Evolutionary conservation across 441 rosid genomes (phyloP), one percentile per base, ranked within the genome.

Genomic region (Sinapis alba): DNA sequence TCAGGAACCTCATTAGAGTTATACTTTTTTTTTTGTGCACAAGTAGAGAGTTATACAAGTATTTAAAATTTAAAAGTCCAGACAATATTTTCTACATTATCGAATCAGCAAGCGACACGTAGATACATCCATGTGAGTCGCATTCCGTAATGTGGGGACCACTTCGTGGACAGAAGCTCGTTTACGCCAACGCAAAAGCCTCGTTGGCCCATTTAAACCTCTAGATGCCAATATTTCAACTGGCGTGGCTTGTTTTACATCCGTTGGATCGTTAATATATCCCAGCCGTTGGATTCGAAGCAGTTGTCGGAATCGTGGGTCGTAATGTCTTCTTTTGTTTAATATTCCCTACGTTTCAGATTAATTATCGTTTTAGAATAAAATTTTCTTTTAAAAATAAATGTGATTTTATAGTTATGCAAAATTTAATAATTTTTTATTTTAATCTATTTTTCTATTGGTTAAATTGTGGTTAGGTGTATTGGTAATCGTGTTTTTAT

Each of bases 201-300:
- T 72, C 73, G 77, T 65, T 78, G 73, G 72, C 57, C 18, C 5
- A 45, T 41, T 54, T 32, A 57, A n/a, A 2, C 36, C 58, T 60
- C 15, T 65, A 60, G 76, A 77, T 71, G 73, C 77, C 26, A 58
- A 59, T 65, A 32, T 8, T 19, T 50, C 30, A 61, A 68, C 74
- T 32, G 67, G 5, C 75, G 81, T 79, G 79, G 72, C 68, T 19
- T 50, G 0, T 1, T 63, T 61, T 18, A 0, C 0, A 5, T 13
- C 69, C 82, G 73, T 79, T 58, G 12, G 79, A 74, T 74, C 23
- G 1, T 26, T 65, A 26, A 8, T 62, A 24, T 2, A 69, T 74
- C 79, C 82, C 76, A 79, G 76, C 82, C 82, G 82, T 79, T 70
- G 43, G 81, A 78, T 78, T 24, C 21, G 57, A 45, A 59, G 9